Percentiles rank a stretch among this genome's conserved stretches.
These are phyloP conservation scores for Pestalotiopsis fici DNA, from an alignment of 2,329 filamentous ascomycete genomes.

Conservation along the genomic window DNA sequence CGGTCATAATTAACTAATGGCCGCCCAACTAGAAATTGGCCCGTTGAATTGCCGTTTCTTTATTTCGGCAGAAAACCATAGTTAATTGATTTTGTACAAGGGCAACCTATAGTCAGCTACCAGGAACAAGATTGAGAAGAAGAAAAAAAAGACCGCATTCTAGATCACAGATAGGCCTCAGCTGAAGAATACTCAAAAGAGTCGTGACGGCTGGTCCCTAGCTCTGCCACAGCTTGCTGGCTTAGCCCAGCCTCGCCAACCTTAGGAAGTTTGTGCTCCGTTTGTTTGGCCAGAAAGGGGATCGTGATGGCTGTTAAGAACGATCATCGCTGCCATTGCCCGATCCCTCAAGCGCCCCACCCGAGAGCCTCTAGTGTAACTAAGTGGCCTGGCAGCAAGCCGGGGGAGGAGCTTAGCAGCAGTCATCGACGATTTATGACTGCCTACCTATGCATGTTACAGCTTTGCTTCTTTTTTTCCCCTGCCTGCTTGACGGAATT, in stretches of 20 bases:
- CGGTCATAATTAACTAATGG: neutral
- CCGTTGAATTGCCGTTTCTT: constrained; percentile 8
- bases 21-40: constrained; percentile 4
- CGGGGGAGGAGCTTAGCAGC: neutral
- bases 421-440: neutral
- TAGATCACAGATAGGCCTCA: no score
- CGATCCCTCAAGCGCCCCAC: neutral
- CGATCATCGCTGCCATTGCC: neutral
- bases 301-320: neutral
- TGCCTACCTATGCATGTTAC: neutral
- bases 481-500: neutral
- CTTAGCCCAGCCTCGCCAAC: neutral
- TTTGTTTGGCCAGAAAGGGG: neutral
- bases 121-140: neutral
- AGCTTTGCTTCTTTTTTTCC: neutral
- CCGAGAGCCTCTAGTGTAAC: neutral
- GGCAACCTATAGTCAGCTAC: neutral
- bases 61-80: constrained; percentile 4
- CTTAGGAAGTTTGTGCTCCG: neutral
- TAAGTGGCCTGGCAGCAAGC: neutral
- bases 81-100: constrained; percentile 11
- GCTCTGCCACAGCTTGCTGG: neutral
- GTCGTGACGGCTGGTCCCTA: neutral
- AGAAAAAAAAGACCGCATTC: neutral
- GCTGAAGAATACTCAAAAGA: neutral